Conservation (phyloP, 148 eudicot species). For the Nepenthes gracilis region DNA sequence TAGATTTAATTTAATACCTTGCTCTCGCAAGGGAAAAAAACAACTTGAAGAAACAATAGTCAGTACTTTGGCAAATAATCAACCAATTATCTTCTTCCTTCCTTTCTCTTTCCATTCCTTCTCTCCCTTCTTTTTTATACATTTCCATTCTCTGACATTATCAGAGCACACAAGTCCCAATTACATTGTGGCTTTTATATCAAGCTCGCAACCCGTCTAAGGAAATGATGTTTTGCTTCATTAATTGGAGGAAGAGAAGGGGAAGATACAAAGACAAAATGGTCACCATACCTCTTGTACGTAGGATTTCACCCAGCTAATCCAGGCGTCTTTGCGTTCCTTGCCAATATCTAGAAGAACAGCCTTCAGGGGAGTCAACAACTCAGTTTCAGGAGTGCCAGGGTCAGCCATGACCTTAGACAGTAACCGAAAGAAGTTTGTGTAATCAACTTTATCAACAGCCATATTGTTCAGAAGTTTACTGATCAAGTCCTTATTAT, state of each 20-base stretch:
- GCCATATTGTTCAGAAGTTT: slow-evolving; percentile 97
- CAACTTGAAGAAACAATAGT: too few species aligned
- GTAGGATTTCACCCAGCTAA: slow-evolving; percentile 77
- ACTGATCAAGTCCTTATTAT: slow-evolving; percentile 81
- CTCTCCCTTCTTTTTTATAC: too few species aligned
- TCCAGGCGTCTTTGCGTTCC: slow-evolving; percentile 99
- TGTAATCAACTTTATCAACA: slow-evolving; percentile 98
- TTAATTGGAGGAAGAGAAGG: background rate
- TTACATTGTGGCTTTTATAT: too few species aligned
- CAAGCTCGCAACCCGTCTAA: too few species aligned
- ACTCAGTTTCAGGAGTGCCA: slow-evolving; percentile 51
- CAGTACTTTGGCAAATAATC: too few species aligned
- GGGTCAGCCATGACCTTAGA: slow-evolving; percentile 79
- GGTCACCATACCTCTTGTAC: slow-evolving; percentile 55
- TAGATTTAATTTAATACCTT: too few species aligned
- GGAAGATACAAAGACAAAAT: background rate
- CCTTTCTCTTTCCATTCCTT: too few species aligned
- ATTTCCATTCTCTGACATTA: background rate
- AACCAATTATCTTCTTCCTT: too few species aligned
- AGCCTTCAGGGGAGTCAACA: slow-evolving; percentile 75
- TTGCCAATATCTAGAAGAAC: slow-evolving; percentile 87
- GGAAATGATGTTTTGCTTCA: background rate
- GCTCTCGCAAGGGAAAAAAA: too few species aligned
- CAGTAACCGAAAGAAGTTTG: slow-evolving; percentile 85
- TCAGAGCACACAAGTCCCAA: background rate